Evolutionary conservation across 768 basidiomycete genomes (phyloP).

Genomic region (Piloderma croceum): DNA sequence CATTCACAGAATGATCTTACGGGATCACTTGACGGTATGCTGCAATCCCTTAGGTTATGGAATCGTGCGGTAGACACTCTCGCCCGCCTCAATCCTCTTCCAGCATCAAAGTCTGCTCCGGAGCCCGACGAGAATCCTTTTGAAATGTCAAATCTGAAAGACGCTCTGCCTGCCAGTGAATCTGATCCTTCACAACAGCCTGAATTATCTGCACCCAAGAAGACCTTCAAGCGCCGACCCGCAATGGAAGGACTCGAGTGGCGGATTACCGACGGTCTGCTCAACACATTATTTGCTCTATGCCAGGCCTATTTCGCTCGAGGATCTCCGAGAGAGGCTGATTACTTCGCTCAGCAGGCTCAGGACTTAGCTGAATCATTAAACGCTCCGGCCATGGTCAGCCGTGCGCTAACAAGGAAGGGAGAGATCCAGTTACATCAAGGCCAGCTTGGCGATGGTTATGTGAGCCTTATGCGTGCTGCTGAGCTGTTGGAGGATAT

Average conservation of each 20-base stretch:
- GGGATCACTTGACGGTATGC: conserved; percentile 48
- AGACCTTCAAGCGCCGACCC: conserved; percentile 25
- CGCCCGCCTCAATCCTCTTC: conserved; percentile 47
- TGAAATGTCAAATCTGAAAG: conserved; percentile 39
- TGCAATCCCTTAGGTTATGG: conserved; percentile 74
- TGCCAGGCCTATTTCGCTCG: conserved; percentile 59
- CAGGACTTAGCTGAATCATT: conserved; percentile 65
- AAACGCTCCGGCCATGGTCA: conserved; percentile 57
- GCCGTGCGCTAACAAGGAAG: conserved; percentile 59
- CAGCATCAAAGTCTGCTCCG: conserved; percentile 18
- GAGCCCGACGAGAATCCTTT: conserved; percentile 59
- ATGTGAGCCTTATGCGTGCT: conserved; percentile 47
- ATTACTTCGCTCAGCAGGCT: conserved; percentile 78
- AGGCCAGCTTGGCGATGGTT: conserved; percentile 52
- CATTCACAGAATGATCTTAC: conserved; percentile 52
- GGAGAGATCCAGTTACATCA: conserved; percentile 69
- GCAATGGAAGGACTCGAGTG: conserved; percentile 61
- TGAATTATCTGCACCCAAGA: conserved; percentile 19
- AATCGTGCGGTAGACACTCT: conserved; percentile 72
- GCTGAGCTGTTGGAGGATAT: conserved; percentile 41
- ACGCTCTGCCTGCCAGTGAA: conserved; percentile 34
- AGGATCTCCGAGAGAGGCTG: conserved; percentile 80
- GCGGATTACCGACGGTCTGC: conserved; percentile 68
- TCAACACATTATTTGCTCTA: conserved; percentile 61
- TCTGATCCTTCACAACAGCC: conserved; percentile 15